Evolutionary conservation across 2,329 filamentous ascomycete genomes (phyloP).

Genomic region (Exophiala phaeomuriformis): DNA sequence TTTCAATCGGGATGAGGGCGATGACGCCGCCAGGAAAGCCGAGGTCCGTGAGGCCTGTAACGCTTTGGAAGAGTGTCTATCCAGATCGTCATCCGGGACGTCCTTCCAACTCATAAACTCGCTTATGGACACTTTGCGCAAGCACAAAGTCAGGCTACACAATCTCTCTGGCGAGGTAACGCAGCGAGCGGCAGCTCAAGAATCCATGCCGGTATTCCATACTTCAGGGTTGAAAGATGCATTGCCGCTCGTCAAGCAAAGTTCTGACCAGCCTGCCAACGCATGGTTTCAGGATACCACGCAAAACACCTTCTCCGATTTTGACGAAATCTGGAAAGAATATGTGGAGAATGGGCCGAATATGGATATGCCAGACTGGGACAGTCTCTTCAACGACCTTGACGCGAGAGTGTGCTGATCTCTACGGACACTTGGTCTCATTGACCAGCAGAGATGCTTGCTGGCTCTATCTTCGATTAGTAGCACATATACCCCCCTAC

Average conservation of each 20-base stretch:
- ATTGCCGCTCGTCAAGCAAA: background rate
- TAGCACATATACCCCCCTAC: too few relatives aligned
- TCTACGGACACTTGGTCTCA: too few relatives aligned
- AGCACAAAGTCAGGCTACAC: slow-evolving; percentile 26
- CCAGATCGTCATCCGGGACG: slow-evolving; percentile 30
- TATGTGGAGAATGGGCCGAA: slow-evolving; percentile 19
- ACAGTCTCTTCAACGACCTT: slow-evolving; percentile 23
- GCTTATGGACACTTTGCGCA: slow-evolving; percentile 34
- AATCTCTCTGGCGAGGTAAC: background rate
- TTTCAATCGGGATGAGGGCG: slow-evolving; percentile 36
- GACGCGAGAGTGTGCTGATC: slow-evolving; percentile 9
- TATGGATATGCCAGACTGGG: slow-evolving; percentile 22
- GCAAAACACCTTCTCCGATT: slow-evolving; percentile 16
- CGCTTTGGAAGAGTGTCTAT: slow-evolving; percentile 34
- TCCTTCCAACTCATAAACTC: slow-evolving; percentile 34
- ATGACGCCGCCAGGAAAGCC: slow-evolving; percentile 32
- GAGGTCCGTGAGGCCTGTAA: slow-evolving; percentile 36
- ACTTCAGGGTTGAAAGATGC: background rate
- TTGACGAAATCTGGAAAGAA: slow-evolving; percentile 24
- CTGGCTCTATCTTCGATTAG: too few relatives aligned
- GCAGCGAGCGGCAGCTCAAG: background rate
- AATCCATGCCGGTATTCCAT: background rate
- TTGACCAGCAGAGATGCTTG: too few relatives aligned
- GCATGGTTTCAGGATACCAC: slow-evolving; percentile 1
- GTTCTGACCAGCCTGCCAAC: background rate